These are phyloP conservation scores for Aristolochia fimbriata DNA, from an alignment of 164 flowering plant species.

Conservation along the genomic window DNA sequence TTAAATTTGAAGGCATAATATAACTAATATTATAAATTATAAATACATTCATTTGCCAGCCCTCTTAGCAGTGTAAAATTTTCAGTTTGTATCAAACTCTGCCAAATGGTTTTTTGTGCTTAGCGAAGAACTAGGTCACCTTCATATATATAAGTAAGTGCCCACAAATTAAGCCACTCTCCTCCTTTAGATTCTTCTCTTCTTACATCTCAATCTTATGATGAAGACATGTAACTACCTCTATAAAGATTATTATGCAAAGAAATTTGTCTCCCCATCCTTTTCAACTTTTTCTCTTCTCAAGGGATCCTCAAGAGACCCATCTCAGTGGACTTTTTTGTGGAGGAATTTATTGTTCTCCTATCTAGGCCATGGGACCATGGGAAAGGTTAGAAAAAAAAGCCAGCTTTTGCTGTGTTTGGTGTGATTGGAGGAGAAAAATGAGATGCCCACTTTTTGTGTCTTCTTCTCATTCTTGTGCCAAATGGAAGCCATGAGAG, in stretches of 20 bases:
- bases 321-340: constrained; percentile 6
- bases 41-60: too few species aligned
- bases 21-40: too few species aligned
- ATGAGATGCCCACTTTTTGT: constrained; percentile 9
- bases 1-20: too few species aligned
- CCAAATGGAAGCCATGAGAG: neutral
- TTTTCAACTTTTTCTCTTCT: constrained; percentile 2
- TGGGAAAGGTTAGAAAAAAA: constrained; percentile 2
- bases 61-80: too few species aligned
- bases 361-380: neutral
- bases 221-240: constrained; percentile 17
- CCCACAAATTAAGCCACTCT: constrained; percentile 1
- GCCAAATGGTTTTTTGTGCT: too few species aligned
- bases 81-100: too few species aligned
- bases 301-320: constrained; percentile 1
- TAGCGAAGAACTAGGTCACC: neutral
- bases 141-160: constrained; percentile 2
- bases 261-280: neutral
- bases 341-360: neutral
- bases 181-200: constrained; percentile 10
- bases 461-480: neutral
- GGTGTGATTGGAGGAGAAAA: constrained; percentile 6
- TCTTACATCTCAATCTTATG: constrained; percentile 5
- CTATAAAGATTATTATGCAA: constrained; percentile 5
- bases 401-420: constrained; percentile 4